Evolutionary conservation across 1,284 basidiomycete genomes (phyloP).

Genomic region (Heterobasidion occidentale): DNA sequence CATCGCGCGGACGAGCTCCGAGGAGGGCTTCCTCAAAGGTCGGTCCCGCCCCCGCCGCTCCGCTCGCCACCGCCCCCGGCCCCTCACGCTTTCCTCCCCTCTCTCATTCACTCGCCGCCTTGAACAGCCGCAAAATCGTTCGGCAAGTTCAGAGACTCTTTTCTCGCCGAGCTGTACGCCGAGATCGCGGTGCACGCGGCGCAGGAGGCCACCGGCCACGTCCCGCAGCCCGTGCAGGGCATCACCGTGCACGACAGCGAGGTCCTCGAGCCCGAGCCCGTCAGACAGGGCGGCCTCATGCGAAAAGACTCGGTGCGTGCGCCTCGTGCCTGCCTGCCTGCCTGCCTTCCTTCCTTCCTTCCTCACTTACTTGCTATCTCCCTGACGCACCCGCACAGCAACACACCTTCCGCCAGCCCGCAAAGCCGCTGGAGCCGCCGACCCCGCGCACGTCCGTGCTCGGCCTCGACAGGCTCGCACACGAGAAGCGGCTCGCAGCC

Average conservation of each 20-base stretch:
- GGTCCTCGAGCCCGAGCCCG: slow-evolving; percentile 71
- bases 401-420: slow-evolving; percentile 73
- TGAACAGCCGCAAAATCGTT: slow-evolving; percentile 67
- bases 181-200: slow-evolving; percentile 56
- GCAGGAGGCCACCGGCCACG: slow-evolving; percentile 51
- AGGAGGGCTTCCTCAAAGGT: slow-evolving; percentile 60
- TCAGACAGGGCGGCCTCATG: slow-evolving; percentile 71
- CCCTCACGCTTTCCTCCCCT: background rate
- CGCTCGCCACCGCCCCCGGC: background rate
- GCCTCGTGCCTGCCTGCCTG: background rate
- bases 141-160: slow-evolving; percentile 74
- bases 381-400: slow-evolving; percentile 31
- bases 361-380: background rate
- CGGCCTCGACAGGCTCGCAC: slow-evolving; percentile 82
- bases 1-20: slow-evolving; percentile 64
- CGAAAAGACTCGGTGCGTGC: slow-evolving; percentile 58
- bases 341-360: too few relatives aligned
- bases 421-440: slow-evolving; percentile 62
- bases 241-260: slow-evolving; percentile 79
- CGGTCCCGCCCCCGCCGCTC: slow-evolving; percentile 7
- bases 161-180: slow-evolving; percentile 49
- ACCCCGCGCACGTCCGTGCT: slow-evolving; percentile 72
- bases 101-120: background rate
- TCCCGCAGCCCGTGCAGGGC: slow-evolving; percentile 54
- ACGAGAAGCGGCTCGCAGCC: slow-evolving; percentile 68